phyloP scores from a whole-genome alignment of 1,284 basidiomycete genomes.

The Moniliophthora roreri region DNA sequence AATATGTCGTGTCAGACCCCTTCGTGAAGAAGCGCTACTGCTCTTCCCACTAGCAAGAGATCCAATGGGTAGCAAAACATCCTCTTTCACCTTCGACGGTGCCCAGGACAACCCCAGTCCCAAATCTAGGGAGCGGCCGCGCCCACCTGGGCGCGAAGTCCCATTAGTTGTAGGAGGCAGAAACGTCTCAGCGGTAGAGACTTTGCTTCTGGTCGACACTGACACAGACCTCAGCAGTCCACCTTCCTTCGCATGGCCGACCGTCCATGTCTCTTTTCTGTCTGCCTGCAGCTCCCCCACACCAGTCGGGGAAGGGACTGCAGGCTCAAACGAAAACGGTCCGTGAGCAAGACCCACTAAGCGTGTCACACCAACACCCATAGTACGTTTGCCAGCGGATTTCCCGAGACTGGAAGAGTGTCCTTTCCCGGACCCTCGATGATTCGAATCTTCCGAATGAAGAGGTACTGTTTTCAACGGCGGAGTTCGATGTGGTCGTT shows the following conservation, averaged over 20 bases:
- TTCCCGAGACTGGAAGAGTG: conserved; percentile 35
- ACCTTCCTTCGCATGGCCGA: conserved; percentile 4
- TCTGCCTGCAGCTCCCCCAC: neutral
- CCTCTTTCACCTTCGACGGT: conserved; percentile 60
- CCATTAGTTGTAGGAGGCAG: neutral
- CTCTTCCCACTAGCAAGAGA: conserved; percentile 32
- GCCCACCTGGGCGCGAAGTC: conserved; percentile 37
- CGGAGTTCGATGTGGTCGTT: neutral
- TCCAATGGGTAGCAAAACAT: conserved; percentile 49
- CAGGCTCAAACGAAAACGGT: conserved; percentile 47
- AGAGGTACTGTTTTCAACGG: neutral
- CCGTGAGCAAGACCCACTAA: conserved; percentile 36
- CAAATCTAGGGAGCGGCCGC: conserved; percentile 68
- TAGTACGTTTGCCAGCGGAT: conserved; percentile 26
- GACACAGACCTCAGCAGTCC: neutral
- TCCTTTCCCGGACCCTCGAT: conserved; percentile 13
- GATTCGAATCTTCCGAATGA: conserved; percentile 23
- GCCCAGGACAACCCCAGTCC: conserved; percentile 66
- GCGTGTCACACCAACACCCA: conserved; percentile 26
- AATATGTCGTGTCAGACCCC: conserved; percentile 9
- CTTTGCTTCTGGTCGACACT: conserved; percentile 2
- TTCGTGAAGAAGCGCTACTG: conserved; percentile 26
- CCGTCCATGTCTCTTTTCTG: conserved; percentile 5
- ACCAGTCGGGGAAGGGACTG: conserved; percentile 38
- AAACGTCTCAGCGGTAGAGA: neutral